These are phyloP conservation scores for Fagopyrum esculentum DNA, from an alignment of 148 eudicot genomes.

Conservation along the genomic window DNA sequence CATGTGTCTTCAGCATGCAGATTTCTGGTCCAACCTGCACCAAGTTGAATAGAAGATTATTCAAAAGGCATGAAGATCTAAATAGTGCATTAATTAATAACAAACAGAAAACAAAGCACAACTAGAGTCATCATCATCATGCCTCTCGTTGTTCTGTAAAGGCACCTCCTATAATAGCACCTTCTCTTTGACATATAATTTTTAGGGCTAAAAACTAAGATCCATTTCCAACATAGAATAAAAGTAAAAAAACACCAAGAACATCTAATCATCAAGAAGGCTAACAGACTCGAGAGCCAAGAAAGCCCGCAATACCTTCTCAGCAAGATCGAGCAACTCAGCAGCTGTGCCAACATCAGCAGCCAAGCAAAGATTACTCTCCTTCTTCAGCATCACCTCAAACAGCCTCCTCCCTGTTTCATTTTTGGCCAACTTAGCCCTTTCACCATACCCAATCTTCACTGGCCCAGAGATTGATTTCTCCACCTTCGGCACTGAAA, in stretches of 20 bases:
- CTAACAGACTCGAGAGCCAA: not conserved
- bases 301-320: conserved; percentile 39
- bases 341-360: conserved; percentile 89
- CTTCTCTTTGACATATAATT: not conserved
- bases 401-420: conserved; percentile 70
- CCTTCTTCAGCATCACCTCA: conserved; percentile 74
- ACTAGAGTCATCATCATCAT: not conserved
- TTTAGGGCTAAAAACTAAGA: not conserved
- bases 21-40: conserved; percentile 86
- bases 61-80: not conserved
- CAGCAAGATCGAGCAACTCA: conserved; percentile 80
- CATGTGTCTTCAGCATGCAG: conserved; percentile 88
- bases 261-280: not conserved
- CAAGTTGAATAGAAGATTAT: not conserved
- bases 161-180: not conserved
- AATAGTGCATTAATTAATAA: not conserved
- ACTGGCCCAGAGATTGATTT: conserved; percentile 19
- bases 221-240: too few species aligned
- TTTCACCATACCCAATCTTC: conserved; percentile 53
- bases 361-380: conserved; percentile 84
- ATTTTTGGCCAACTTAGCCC: conserved; percentile 65
- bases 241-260: not conserved
- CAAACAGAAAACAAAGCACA: conserved; percentile 2
- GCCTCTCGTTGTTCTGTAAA: not conserved
- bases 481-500: conserved; percentile 37